A percentile compares a stretch with the other conserved stretches of the same genome.
phyloP scores from a whole-genome alignment of 257 asterid species.

The Coffea eugenioides region DNA sequence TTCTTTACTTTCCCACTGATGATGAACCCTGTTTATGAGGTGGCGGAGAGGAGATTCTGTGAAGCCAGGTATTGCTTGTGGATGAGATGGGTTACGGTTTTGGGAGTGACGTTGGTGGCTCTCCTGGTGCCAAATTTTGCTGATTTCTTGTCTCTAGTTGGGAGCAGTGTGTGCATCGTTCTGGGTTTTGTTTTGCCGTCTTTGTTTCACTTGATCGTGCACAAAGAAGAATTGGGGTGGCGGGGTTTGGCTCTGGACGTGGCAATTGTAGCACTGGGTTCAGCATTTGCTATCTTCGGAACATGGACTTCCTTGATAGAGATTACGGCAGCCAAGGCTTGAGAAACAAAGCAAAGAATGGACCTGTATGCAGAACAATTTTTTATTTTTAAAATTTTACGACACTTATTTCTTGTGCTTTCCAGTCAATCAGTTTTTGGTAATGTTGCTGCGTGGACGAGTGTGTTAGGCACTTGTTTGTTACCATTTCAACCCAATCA shows the following conservation, averaged over 20 bases:
- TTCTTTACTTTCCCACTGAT: slow-evolving; percentile 86
- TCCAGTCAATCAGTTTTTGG: no score
- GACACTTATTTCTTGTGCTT: no score
- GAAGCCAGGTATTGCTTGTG: slow-evolving; percentile 60
- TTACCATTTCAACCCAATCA: no score
- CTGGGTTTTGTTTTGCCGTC: slow-evolving; percentile 84
- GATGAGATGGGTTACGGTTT: slow-evolving; percentile 71
- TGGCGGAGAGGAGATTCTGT: slow-evolving; percentile 58
- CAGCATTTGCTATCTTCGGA: slow-evolving; percentile 29
- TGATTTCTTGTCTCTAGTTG: slow-evolving; percentile 85
- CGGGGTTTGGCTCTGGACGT: slow-evolving; percentile 30
- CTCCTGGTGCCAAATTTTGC: slow-evolving; percentile 77
- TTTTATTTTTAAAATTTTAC: no score
- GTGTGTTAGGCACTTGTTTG: no score
- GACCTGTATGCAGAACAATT: no score
- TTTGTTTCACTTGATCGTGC: slow-evolving; percentile 61
- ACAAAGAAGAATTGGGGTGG: slow-evolving; percentile 52
- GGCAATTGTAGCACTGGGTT: slow-evolving; percentile 28
- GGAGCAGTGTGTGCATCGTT: slow-evolving; percentile 81
- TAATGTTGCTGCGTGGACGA: no score
- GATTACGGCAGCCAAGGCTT: slow-evolving; percentile 26
- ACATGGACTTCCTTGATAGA: slow-evolving; percentile 35
- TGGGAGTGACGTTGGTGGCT: slow-evolving; percentile 60
- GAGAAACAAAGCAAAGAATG: slow-evolving; percentile 37
- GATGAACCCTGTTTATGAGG: slow-evolving; percentile 96